Base-by-base conservation (phyloP, 2,329 filamentous ascomycete genomes). In the Aspergillus fijiensis region DNA sequence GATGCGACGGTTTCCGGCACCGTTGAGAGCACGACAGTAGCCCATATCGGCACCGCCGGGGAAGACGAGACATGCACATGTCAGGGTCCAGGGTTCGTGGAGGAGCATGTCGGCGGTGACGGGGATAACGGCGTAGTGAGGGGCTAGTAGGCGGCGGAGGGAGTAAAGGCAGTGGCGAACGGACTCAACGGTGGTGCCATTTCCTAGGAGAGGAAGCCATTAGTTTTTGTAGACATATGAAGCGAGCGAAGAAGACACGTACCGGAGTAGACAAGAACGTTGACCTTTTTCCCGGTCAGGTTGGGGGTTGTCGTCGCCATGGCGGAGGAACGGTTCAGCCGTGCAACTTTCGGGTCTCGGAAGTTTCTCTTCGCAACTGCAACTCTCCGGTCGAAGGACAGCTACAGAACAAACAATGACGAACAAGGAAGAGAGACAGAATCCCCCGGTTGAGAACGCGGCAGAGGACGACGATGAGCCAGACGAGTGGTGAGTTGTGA, bases 261-360 rank as follows among this genome's bases (percentile, higher is more conserved):
- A 93, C 91, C 92, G 68, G 92, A 90, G 72, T 98, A 98, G 55
- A 99, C 91, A 66, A 98, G 84, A 59, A 99, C 89, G 74, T 99
- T 98, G 79, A 97, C 84, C 72, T 87, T 69, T 72, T 85, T 86
- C 29, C 83, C 78, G 9, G 86, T 80, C 87, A 94, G 64, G 66
- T 74, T 75, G 69, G 74, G 68, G 65, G 68, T 68, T 51, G 69
- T 67, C 55, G 69, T 67, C 55, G 71, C 65, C 48, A 33, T 50
- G 31, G 39, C 39, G 39, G 39, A 45, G 39, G 39, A 45, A 45
- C 39, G 39, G 39, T 45, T 45, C 39, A 45, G 19, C 39, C 39
- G 33, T 45, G 39, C 39, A 45, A 16, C 39, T 19, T 35, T 19
- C 39, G 39, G 39, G 16, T 9, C 39, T 45, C 39, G 39, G 39